A percentile compares a stretch with the other conserved stretches of the same genome.
Evolutionary conservation across 352 stramenopile genomes (phyloP).

Genomic region (Pythium oligandrum): DNA sequence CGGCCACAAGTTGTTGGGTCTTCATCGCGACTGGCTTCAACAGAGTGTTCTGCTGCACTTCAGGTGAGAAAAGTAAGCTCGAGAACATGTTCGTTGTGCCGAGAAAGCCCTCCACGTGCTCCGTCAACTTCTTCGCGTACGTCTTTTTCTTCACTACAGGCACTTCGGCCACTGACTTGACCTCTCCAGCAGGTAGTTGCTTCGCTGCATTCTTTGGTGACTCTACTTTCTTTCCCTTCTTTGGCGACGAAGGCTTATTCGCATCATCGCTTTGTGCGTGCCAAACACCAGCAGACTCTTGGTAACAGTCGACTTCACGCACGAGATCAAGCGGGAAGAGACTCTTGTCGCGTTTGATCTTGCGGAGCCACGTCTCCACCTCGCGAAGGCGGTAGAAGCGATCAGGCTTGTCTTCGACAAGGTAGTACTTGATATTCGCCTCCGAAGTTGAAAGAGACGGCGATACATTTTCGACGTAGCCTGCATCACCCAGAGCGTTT

Average conservation of each 20-base stretch:
- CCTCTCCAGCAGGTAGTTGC: not conserved
- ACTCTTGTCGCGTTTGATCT: conserved; percentile 28
- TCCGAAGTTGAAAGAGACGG: conserved; percentile 12
- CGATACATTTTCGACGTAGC: conserved; percentile 52
- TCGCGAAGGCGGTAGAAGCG: conserved; percentile 50
- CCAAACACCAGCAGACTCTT: conserved; percentile 8
- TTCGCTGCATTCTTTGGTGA: not conserved
- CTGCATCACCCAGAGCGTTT: conserved; percentile 48
- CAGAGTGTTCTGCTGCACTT: conserved; percentile 22
- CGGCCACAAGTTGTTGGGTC: conserved; percentile 28
- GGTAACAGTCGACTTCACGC: conserved; percentile 49
- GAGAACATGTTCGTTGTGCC: conserved; percentile 45
- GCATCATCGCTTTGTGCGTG: conserved; percentile 9
- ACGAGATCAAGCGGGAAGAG: conserved; percentile 67
- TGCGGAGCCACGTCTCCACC: conserved; percentile 42
- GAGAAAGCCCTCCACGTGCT: conserved; percentile 50
- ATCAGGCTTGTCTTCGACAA: conserved; percentile 43
- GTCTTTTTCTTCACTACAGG: conserved; percentile 9
- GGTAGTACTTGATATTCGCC: conserved; percentile 28
- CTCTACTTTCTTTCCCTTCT: not conserved
- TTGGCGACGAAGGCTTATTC: not conserved
- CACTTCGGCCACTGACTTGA: not conserved
- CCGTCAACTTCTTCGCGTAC: conserved; percentile 57
- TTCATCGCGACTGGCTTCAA: conserved; percentile 37
- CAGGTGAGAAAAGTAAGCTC: conserved; percentile 37